Base-by-base conservation (phyloP, 2,329 filamentous ascomycete genomes). In the Pleoardoris graminearum region DNA sequence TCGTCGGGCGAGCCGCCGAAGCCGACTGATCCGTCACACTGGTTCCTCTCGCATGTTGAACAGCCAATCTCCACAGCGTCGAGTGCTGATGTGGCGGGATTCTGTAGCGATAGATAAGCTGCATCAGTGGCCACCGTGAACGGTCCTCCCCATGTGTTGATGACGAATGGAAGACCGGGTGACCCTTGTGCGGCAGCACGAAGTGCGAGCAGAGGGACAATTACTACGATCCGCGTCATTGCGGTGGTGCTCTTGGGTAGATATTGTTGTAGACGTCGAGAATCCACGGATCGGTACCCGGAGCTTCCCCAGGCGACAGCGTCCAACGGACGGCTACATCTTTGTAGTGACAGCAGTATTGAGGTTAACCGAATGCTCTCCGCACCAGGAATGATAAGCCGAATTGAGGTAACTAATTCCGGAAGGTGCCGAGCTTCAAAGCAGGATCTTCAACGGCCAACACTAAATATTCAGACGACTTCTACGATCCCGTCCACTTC, bases 101-200 rank as follows among this genome's bases (percentile, higher is more conserved):
- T 32, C n/a, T 30, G 23, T 16, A 43, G n/a, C 6, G 39, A 43
- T 11, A 43, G 25, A 16, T 17, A 43, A 7, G 39, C 39, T 17
- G 39, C 39, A 17, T 43, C 39, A 4, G 39, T 43, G 25, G 39
- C 39, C 30, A 25, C 25, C 16, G 27, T 30, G 39, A 43, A 43
- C 2, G 39, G 39, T 17, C 39, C 39, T 43, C 39, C 39, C 39
- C 39, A 43, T 14, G 39, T 43, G 39, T 43, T 43, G 25, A 43
- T 30, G 23, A 43, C 25, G 25, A 43, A 43, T 3, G 39, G 39
- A 30, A 43, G 39, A 17, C 25, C 25, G 16, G 39, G 25, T 43
- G 39, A 43, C 17, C 17, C 39, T 43, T 43, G 39, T 12, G 25
- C 39, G 11, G 23, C 14, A 30, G 30, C 25, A 19, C 16, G 25